These are phyloP conservation scores for Arthrobotrys megalospora DNA, from an alignment of 2,329 filamentous ascomycete genomes.

Conservation along the genomic window DNA sequence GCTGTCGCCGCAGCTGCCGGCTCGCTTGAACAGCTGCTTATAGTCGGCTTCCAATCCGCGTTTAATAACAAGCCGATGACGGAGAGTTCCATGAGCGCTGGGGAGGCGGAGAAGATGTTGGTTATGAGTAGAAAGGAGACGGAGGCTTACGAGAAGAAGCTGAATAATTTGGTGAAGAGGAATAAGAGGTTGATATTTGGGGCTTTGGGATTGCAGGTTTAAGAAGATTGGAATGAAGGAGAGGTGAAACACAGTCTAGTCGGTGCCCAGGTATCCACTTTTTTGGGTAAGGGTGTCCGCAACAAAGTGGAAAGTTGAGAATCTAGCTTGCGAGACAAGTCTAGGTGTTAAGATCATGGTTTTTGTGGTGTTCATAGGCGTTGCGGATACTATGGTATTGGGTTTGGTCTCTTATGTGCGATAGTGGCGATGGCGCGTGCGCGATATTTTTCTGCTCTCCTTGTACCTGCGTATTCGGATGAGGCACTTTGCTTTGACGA, in stretches of 20 bases:
- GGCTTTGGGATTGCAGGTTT: slow-evolving; percentile 43
- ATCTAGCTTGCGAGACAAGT: no score
- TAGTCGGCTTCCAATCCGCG: slow-evolving; percentile 56
- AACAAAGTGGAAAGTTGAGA: no score
- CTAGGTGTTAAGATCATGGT: no score
- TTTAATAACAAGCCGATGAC: slow-evolving; percentile 38
- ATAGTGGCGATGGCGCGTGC: neutral
- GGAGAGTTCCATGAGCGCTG: slow-evolving; percentile 71
- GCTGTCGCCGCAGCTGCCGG: slow-evolving; percentile 56
- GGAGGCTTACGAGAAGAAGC: slow-evolving; percentile 75
- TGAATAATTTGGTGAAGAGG: slow-evolving; percentile 75
- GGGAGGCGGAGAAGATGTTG: slow-evolving; percentile 75
- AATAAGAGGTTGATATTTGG: slow-evolving; percentile 68
- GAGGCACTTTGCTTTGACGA: neutral
- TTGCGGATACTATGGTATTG: neutral
- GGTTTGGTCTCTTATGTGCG: neutral
- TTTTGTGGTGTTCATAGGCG: neutral
- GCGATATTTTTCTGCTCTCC: neutral
- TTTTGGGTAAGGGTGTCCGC: neutral
- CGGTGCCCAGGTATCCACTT: neutral
- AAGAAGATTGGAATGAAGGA: neutral
- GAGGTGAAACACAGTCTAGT: no score
- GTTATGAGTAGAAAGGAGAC: slow-evolving; percentile 73
- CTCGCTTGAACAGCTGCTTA: slow-evolving; percentile 55
- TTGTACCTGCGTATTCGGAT: neutral